Percentiles rank a stretch among this genome's conserved stretches.
phyloP scores from a whole-genome alignment of 495 filamentous ascomycete genomes.

The Daldinia loculata region DNA sequence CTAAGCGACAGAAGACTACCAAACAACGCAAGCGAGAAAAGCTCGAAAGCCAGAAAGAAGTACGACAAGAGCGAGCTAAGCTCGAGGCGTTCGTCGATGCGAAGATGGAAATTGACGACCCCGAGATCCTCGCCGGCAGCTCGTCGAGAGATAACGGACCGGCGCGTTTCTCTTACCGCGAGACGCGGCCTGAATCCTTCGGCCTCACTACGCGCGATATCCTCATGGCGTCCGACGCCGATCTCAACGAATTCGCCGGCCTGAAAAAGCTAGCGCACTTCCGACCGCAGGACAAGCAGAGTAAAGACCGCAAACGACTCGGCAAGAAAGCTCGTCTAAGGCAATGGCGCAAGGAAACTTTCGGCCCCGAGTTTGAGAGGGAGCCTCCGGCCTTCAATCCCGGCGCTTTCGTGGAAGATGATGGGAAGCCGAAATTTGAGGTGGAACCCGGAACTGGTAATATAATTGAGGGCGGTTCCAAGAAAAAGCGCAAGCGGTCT shows the following conservation, averaged over 20 bases:
- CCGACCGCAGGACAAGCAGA: constrained; percentile 86
- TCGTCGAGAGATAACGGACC: constrained; percentile 32
- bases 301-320: constrained; percentile 82
- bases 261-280: constrained; percentile 94
- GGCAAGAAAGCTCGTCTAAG: constrained; percentile 90
- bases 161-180: constrained; percentile 82
- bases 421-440: constrained; percentile 18
- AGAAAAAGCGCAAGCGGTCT: constrained; percentile 60
- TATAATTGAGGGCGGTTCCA: constrained; percentile 46
- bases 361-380: constrained; percentile 70
- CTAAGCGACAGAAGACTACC: constrained; percentile 68
- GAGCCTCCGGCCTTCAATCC: constrained; percentile 59
- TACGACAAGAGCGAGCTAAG: constrained; percentile 78
- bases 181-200: constrained; percentile 89
- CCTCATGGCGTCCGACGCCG: constrained; percentile 84
- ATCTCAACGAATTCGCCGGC: constrained; percentile 89
- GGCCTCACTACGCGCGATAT: constrained; percentile 91
- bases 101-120: constrained; percentile 75
- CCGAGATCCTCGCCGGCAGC: constrained; percentile 59
- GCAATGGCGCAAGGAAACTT: constrained; percentile 92
- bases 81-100: constrained; percentile 89
- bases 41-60: constrained; percentile 74
- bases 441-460: constrained; percentile 27
- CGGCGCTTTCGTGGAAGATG: constrained; percentile 41
- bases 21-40: constrained; percentile 71